These are phyloP conservation scores for Fusarium setosum DNA, from an alignment of 2,329 filamentous ascomycete species.

Conservation along the genomic window DNA sequence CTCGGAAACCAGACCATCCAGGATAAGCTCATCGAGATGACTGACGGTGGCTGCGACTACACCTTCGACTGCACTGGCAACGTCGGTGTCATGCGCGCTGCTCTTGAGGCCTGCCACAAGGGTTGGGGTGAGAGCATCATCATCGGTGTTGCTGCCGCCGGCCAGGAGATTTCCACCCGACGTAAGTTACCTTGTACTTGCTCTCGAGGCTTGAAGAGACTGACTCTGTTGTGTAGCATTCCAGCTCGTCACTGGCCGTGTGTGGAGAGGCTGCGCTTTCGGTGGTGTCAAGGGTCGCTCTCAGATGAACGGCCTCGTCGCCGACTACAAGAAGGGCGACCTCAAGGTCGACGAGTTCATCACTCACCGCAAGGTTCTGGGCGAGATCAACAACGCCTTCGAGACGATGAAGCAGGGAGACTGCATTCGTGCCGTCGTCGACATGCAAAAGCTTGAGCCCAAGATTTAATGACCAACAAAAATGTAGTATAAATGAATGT, in stretches of 20 bases:
- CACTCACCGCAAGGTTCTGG: conserved; percentile 88
- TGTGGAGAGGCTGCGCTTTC: conserved; percentile 98
- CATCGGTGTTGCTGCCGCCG: conserved; percentile 96
- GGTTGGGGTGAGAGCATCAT: conserved; percentile 98
- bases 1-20: conserved; percentile 84
- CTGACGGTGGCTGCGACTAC: conserved; percentile 97
- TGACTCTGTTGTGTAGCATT: conserved; percentile 72
- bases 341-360: conserved; percentile 99
- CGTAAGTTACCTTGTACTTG: conserved; percentile 71
- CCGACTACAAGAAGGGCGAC: conserved; percentile 88
- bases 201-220: conserved; percentile 8
- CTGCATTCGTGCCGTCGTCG: conserved; percentile 95
- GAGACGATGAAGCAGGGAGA: conserved; percentile 95
- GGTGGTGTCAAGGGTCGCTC: conserved; percentile 97
- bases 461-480: conserved; percentile 40
- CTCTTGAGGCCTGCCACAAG: conserved; percentile 98
- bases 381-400: conserved; percentile 90
- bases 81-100: conserved; percentile 93
- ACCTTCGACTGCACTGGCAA: conserved; percentile 99
- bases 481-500: conserved; percentile 40
- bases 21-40: conserved; percentile 96
- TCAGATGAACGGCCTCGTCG: conserved; percentile 87
- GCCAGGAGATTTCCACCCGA: conserved; percentile 93
- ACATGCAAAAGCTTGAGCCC: conserved; percentile 58
- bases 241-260: conserved; percentile 96